Base-by-base conservation (phyloP, 1,284 basidiomycete species). In the Trametes hirsuta region DNA sequence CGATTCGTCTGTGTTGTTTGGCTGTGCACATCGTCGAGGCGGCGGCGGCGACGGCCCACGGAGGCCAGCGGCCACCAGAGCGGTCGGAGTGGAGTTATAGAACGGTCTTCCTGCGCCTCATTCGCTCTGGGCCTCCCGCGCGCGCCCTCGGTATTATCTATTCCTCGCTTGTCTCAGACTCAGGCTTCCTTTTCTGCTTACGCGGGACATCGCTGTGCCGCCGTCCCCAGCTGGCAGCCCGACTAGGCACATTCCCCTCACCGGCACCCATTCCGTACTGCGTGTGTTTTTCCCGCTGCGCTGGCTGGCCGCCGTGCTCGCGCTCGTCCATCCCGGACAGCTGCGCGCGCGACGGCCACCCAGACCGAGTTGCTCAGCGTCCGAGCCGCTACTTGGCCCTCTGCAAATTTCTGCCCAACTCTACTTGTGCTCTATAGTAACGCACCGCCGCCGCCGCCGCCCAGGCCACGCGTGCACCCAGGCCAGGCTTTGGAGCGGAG, bases 41-140 rank as follows among this genome's bases (percentile, higher is more conserved):
- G n/a, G 12, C 18, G 18, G 18, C 14, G 39, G 14, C 39, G 12
- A 18, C 39, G 12, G 39, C 11, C 39, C n/a, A 18, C 39, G 12
- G 39, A 40, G 59, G 49, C 59, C 45, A 55, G 59, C 35, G 5
- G 53, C 49, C 18, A 36, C 59, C 21, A 52, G 59, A 30, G 49
- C 54, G 53, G 58, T 36, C 58, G 47, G 46, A 51, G 15, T 37
- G 53, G 48, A 39, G 60, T 36, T 15, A 40, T 35, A 21, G 37
- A 62, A 34, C 41, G 36, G 22, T 55, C 39, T 40, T 14, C 22
- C 34, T 50, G 58, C 51, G 46, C 25, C 57, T 49, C 58, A 54
- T 37, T 50, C 56, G 56, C 50, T 58, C 56, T 58, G 50, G 56
- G 35, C 56, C 49, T 11, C 18, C 47, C 34, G 47, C 54, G 54